Base-by-base conservation (phyloP, 257 asterid species). In the Capsicum baccatum region DNA sequence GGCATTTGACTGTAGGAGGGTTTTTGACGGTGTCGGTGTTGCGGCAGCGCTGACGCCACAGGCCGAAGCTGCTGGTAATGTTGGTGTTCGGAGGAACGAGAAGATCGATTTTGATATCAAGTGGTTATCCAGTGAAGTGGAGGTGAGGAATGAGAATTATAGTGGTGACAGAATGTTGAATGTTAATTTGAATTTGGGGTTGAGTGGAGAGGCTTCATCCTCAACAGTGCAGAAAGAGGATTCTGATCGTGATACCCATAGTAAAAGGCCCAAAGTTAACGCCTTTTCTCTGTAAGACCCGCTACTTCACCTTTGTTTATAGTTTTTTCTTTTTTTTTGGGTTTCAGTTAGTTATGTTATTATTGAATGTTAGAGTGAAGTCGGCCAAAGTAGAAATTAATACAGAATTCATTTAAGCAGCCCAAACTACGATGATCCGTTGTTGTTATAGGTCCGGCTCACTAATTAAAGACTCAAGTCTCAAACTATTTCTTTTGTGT, bases 181-280 rank as follows among this genome's bases (percentile, higher is more conserved):
- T 83, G 93, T 91, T 87, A 91, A 90, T 88, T 90, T 97, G 83
- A 90, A 91, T 73, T 87, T 94, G 88, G 95, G 98, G 79, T 89
- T 95, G 85, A 88, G 94, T 81, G 95, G 89, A 8, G 98, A 92
- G 84, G 89, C 97, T 68, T 91, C 97, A 33, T 93, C 96, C 48
- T 71, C 86, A 64, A 47, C 85, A 85, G 33, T 60, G 33, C 91
- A 87, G 80, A 89, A 91, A 88, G 94, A 89, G 88, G 79, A 67
- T 57, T 76, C 64, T 79, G 91, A 85, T 83, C 89, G 87, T 8
- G 94, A 89, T 82, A 81, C 83, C 2, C 95, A 87, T 76, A 94
- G 88, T 79, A 97, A 97, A 90, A 94, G 99, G 42, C 97, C 98
- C 66, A 97, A 93, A 94, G 92, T 94, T 89, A 93, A 90, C 82